Evolutionary conservation across 176 grass and related monocot species (phyloP).

Genomic region (Hordeum marinum): DNA sequence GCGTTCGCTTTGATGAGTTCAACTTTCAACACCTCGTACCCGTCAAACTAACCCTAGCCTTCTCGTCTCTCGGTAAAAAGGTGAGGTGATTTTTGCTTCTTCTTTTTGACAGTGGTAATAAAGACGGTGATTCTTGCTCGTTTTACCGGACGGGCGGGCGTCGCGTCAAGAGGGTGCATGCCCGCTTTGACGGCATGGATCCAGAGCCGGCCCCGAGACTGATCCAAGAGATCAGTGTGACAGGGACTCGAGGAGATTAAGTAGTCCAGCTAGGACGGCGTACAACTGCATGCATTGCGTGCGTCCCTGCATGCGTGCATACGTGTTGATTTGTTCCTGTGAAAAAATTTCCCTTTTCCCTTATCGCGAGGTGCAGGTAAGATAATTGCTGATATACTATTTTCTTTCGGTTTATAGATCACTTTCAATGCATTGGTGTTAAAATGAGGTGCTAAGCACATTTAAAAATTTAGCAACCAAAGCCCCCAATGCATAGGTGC

Average conservation of each 20-base stretch:
- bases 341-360: background rate
- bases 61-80: background rate
- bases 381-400: no score
- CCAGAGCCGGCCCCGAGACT: background rate
- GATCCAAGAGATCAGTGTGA: background rate
- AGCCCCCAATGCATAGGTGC: no score
- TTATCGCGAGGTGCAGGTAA: background rate
- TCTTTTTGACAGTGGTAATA: background rate
- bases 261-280: background rate
- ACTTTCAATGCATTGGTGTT: no score
- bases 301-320: background rate
- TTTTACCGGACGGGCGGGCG: background rate
- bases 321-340: background rate
- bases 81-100: background rate
- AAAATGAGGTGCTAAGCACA: no score
- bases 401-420: no score
- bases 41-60: background rate
- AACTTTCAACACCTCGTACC: background rate
- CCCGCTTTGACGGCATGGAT: background rate
- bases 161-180: background rate
- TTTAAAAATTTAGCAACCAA: no score
- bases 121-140: background rate
- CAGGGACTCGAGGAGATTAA: background rate
- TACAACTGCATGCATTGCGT: background rate
- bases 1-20: background rate